Conservation (phyloP, 495 filamentous ascomycete species). For the Apiosordaria backusii region DNA sequence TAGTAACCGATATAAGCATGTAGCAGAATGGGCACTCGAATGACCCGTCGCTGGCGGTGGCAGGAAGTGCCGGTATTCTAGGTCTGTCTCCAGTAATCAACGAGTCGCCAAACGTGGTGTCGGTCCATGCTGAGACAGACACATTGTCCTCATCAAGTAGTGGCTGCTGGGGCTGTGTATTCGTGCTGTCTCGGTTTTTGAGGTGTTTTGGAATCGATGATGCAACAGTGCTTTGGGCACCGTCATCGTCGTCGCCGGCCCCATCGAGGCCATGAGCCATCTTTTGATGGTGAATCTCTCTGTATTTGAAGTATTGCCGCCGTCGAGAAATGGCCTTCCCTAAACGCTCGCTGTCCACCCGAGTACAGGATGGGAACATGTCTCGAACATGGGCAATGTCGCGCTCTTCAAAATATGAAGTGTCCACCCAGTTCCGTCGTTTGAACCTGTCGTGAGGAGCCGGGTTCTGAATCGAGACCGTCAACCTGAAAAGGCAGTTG, state of each 20-base stretch:
- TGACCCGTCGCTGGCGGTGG: background rate
- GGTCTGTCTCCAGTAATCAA: background rate
- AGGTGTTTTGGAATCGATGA: background rate
- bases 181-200: background rate
- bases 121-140: background rate
- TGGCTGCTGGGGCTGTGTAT: no score
- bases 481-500: constrained; percentile 13
- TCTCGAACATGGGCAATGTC: constrained; percentile 15
- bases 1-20: constrained; percentile 2
- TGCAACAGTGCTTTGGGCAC: background rate
- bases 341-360: constrained; percentile 23
- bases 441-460: constrained; percentile 18
- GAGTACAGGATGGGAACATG: background rate
- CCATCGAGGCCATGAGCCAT: constrained; percentile 12
- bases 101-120: background rate
- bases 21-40: background rate
- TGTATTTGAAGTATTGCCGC: constrained; percentile 40
- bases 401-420: background rate
- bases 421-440: background rate
- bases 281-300: constrained; percentile 37
- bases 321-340: constrained; percentile 40
- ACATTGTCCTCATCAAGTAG: background rate
- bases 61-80: background rate
- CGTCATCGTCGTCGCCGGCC: background rate
- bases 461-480: constrained; percentile 19